These are phyloP conservation scores for Talaromyces sp. DNA, from an alignment of 2,329 filamentous ascomycete species.

Conservation along the genomic window DNA sequence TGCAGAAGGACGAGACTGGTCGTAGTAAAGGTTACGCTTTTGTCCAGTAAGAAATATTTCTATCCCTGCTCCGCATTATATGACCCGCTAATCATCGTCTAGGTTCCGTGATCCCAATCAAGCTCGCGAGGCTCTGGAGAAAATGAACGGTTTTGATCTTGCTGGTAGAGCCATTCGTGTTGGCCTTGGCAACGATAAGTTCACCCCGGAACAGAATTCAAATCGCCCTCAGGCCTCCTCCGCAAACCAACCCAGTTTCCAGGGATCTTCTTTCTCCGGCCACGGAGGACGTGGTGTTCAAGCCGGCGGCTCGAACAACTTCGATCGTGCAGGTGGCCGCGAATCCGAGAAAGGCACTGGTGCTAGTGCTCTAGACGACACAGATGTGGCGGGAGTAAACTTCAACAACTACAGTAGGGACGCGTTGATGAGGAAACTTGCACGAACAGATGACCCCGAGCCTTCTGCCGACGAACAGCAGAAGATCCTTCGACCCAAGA, in stretches of 20 bases:
- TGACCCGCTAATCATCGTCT: neutral
- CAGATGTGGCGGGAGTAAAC: constrained; percentile 96
- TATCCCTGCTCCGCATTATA: constrained; percentile 22
- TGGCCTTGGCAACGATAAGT: constrained; percentile 99
- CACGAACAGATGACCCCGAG: constrained; percentile 84
- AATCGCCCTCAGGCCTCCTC: constrained; percentile 86
- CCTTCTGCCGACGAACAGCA: constrained; percentile 64
- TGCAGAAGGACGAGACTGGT: constrained; percentile 92
- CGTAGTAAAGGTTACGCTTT: constrained; percentile 96
- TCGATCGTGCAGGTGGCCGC: constrained; percentile 86
- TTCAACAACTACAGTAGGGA: constrained; percentile 99
- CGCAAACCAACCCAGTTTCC: constrained; percentile 67
- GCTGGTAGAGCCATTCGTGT: constrained; percentile 97
- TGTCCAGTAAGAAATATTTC: constrained; percentile 77
- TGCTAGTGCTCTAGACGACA: constrained; percentile 94
- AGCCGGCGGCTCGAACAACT: constrained; percentile 72
- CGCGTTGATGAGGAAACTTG: constrained; percentile 97
- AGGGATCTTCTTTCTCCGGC: constrained; percentile 90
- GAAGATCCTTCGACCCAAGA: constrained; percentile 75
- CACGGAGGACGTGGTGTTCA: constrained; percentile 84
- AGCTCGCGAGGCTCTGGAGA: constrained; percentile 91
- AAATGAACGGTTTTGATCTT: constrained; percentile 99
- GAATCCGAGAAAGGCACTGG: constrained; percentile 86
- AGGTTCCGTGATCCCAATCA: constrained; percentile 89
- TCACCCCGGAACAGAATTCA: constrained; percentile 94